Conservation (phyloP, 2,329 filamentous ascomycete species). For the Fusarium penzigii region DNA sequence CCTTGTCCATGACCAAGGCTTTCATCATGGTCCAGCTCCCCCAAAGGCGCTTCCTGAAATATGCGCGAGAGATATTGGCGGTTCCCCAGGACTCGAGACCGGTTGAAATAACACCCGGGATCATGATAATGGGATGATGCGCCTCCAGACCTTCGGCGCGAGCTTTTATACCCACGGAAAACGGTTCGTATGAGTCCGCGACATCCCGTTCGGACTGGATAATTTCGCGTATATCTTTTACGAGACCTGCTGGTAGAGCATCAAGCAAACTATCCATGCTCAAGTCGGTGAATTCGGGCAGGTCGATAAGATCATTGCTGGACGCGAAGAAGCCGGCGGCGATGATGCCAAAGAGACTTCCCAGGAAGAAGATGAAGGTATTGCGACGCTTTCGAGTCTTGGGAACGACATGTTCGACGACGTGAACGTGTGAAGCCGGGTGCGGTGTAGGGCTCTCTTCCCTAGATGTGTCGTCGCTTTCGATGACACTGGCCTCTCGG, state of each 20-base stretch:
- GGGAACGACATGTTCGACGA: constrained; percentile 43
- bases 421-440: constrained; percentile 39
- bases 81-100: constrained; percentile 97
- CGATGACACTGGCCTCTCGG: constrained; percentile 21
- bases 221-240: constrained; percentile 83
- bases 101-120: constrained; percentile 96
- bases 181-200: constrained; percentile 88
- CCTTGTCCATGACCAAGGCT: constrained; percentile 88
- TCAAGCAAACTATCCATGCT: constrained; percentile 87
- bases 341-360: constrained; percentile 88
- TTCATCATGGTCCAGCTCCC: constrained; percentile 99
- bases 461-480: constrained; percentile 22
- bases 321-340: constrained; percentile 87
- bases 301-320: constrained; percentile 83
- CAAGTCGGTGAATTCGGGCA: constrained; percentile 69
- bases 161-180: constrained; percentile 84
- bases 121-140: constrained; percentile 91
- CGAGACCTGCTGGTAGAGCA: constrained; percentile 80
- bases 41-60: constrained; percentile 94
- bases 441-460: constrained; percentile 31
- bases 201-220: constrained; percentile 82
- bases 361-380: constrained; percentile 82
- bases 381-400: constrained; percentile 71
- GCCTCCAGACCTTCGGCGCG: constrained; percentile 78
- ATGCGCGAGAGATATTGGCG: constrained; percentile 77